Evolutionary conservation across 441 rosid species (phyloP).

Genomic region (Euphorbia celastroides): DNA sequence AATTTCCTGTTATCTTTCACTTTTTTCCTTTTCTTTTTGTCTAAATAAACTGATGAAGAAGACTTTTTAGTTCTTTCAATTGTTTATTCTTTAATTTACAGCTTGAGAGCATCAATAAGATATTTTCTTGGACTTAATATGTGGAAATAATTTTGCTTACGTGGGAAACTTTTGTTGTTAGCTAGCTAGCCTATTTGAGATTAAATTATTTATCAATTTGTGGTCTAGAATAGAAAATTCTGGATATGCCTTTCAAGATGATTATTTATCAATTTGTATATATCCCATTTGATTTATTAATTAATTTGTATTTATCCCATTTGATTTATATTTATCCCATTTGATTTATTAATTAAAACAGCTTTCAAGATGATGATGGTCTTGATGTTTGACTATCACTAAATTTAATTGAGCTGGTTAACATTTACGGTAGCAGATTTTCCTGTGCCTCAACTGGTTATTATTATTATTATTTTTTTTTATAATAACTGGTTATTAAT

Average conservation of each 20-base stretch:
- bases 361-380: slow-evolving; percentile 13
- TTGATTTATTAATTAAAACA: slow-evolving; percentile 4
- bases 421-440: not conserved
- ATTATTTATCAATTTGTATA: no score
- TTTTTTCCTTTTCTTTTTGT: not conserved
- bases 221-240: slow-evolving; percentile 5
- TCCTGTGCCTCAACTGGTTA: not conserved
- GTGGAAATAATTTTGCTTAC: slow-evolving; percentile 13
- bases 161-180: slow-evolving; percentile 13
- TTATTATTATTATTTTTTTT: not conserved
- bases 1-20: not conserved
- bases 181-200: not conserved
- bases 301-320: slow-evolving; percentile 14
- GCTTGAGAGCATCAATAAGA: slow-evolving; percentile 5
- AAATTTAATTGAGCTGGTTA: slow-evolving; percentile 2
- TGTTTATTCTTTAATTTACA: not conserved
- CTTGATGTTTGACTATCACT: slow-evolving; percentile 1
- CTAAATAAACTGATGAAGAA: not conserved
- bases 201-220: not conserved
- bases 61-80: not conserved
- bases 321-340: slow-evolving; percentile 15
- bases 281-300: slow-evolving; percentile 6
- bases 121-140: not conserved
- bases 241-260: slow-evolving; percentile 7
- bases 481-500: not conserved